Evolutionary conservation across 2,329 filamentous ascomycete genomes (phyloP), one percentile per base, ranked within the genome.

Genomic region (Cladosporium sp.): DNA sequence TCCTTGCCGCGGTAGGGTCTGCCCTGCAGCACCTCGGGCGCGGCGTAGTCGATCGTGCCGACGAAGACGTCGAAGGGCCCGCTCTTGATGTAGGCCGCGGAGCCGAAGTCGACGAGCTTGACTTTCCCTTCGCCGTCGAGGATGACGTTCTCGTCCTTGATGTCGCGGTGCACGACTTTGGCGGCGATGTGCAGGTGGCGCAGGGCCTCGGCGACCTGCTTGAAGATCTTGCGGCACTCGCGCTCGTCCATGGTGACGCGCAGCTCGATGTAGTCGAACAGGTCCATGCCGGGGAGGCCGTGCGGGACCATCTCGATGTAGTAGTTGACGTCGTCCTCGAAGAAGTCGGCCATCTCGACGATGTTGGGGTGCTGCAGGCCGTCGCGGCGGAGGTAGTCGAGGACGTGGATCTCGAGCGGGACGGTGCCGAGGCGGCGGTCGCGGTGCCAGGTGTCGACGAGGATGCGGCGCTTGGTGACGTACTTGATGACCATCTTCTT

Each of bases 1-100:
- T 95, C 92, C 71, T 95, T 95, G 65, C 93, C 93, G 60, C 87
- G 83, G 72, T 98, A 98, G 13, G 91, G 86, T 62, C 85, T 86
- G 44, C 93, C 93, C 54, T 90, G 90, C 45, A 98, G 80, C 51
- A 98, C 93, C 74, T 98, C 93, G n/a, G 93, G 93, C 6, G 93
- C 93, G 43, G 93, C 93, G 72, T 98, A 98, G 75, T 98, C 93
- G 70, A 98, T 97, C 1, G 93, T 98, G 54, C 93, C 93, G 48
- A 98, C 93, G 73, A 98, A 98, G 11, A 98, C 93, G 69, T 97
- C 91, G 77, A 98, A 98, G 43, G 93, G 93, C 11, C 93, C 93
- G 69, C 87, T 96, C 74, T 95, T 96, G 76, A 97, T 95, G 69
- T 98, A 98, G 57, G 93, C 91, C 54, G 93, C 93, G 67, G 91